Evolutionary conservation across 257 asterid genomes (phyloP).

Genomic region (Solanum piurae): DNA sequence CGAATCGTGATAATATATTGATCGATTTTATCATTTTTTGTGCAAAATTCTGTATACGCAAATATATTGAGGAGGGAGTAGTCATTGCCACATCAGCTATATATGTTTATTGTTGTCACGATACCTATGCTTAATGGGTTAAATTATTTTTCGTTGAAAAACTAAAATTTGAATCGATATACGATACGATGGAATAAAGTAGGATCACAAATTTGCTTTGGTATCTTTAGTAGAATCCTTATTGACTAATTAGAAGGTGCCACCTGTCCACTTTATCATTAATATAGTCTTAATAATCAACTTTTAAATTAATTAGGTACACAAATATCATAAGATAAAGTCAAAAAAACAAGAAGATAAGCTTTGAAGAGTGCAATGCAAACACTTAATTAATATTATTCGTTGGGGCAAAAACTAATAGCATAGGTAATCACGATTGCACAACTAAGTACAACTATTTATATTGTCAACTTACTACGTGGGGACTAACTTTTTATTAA

Average conservation of each 20-base stretch:
- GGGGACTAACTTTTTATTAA: not conserved
- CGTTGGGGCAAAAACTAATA: not conserved
- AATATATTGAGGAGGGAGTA: not conserved
- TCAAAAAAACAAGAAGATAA: not conserved
- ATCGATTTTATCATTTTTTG: not conserved
- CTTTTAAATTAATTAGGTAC: not conserved
- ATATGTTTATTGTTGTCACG: not conserved
- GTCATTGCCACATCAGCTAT: not conserved
- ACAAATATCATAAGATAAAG: not conserved
- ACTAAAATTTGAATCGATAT: not conserved
- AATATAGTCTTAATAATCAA: not conserved
- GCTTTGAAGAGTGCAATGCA: not conserved
- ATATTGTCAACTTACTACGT: not conserved
- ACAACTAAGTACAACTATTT: not conserved
- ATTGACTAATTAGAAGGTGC: not conserved
- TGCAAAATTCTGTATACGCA: not conserved
- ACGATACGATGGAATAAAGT: not conserved
- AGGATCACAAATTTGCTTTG: not conserved
- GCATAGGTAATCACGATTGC: not conserved
- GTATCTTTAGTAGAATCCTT: not conserved
- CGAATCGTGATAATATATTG: not conserved
- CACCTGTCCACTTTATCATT: not conserved
- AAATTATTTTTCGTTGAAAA: not conserved
- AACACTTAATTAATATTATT: not conserved
- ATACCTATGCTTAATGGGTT: not conserved